phyloP scores from a whole-genome alignment of 768 basidiomycete genomes.

The Tephrocybe sp. region DNA sequence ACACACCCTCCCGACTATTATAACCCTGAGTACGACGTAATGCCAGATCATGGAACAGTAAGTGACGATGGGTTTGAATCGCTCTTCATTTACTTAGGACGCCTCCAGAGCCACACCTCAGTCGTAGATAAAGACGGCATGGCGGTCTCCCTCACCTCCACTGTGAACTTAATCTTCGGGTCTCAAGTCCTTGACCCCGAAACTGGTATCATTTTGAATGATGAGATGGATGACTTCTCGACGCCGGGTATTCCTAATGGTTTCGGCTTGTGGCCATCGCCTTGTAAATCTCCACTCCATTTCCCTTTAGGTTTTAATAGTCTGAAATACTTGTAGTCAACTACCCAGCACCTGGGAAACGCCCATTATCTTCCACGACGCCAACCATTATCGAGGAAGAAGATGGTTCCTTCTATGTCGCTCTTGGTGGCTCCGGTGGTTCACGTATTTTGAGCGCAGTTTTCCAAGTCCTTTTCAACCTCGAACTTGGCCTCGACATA shows the following conservation, averaged over 20 bases:
- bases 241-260: constrained; percentile 79
- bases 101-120: constrained; percentile 79
- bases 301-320: background rate
- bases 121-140: constrained; percentile 82
- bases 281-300: constrained; percentile 43
- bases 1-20: constrained; percentile 87
- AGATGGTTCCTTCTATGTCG: constrained; percentile 70
- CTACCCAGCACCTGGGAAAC: constrained; percentile 84
- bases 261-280: constrained; percentile 81
- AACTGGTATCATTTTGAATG: constrained; percentile 88
- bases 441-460: constrained; percentile 79
- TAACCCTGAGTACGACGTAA: constrained; percentile 74
- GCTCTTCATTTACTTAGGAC: background rate
- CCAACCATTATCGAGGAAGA: constrained; percentile 78
- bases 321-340: constrained; percentile 53
- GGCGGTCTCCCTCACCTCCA: constrained; percentile 84
- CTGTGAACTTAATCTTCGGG: constrained; percentile 89
- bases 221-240: constrained; percentile 97
- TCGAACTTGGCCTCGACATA: constrained; percentile 80
- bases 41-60: constrained; percentile 86
- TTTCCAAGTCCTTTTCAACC: constrained; percentile 75
- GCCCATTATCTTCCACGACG: constrained; percentile 82
- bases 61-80: constrained; percentile 19
- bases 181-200: constrained; percentile 82
- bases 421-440: constrained; percentile 86